Percentiles rank a stretch among this genome's conserved stretches.
These are phyloP conservation scores for Brassica carinata DNA, from an alignment of 345 rosid genomes.

Conservation along the genomic window DNA sequence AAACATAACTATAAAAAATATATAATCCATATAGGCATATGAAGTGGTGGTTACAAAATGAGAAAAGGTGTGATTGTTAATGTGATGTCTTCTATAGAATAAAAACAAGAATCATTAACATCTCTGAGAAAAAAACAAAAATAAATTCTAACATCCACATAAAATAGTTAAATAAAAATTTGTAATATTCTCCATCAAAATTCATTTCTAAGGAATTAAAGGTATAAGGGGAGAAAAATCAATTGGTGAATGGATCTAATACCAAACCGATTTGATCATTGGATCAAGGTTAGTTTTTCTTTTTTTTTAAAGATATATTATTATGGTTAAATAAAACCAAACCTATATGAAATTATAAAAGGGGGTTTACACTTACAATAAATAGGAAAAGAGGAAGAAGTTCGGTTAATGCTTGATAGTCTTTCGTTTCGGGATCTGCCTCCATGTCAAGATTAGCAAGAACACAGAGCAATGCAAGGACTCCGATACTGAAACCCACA, in stretches of 20 bases:
- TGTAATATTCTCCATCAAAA: neutral
- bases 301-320: too few relatives aligned
- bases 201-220: neutral
- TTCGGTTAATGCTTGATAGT: conserved; percentile 43
- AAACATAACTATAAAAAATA: neutral
- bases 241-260: neutral
- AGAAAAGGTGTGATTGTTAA: neutral
- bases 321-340: neutral
- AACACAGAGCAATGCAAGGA: conserved; percentile 46
- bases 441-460: conserved; percentile 57
- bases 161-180: too few relatives aligned
- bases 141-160: neutral
- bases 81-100: neutral
- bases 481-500: conserved; percentile 47
- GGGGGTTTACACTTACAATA: conserved; percentile 23
- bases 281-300: neutral
- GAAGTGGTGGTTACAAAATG: neutral
- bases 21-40: neutral
- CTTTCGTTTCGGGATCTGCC: conserved; percentile 44
- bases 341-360: neutral
- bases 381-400: conserved; percentile 48
- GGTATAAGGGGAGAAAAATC: neutral
- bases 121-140: too few relatives aligned
- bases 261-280: neutral
- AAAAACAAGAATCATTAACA: neutral